Evolutionary conservation across 108 stramenopile genomes (phyloP).

Genomic region (Fragilaria crotonensis): DNA sequence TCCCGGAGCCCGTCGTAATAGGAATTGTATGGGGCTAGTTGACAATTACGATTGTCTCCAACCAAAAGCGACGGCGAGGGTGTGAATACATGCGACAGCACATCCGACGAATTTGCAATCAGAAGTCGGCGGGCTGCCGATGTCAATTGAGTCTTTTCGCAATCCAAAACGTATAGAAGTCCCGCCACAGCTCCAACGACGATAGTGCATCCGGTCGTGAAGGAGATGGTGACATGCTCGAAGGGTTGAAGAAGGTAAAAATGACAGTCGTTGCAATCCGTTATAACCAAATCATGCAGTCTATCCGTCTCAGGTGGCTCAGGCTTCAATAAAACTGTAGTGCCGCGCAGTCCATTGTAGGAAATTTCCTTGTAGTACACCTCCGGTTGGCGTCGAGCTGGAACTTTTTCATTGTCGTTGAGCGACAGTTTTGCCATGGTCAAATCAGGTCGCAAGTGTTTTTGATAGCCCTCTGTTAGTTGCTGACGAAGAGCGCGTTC

Average conservation of each 20-base stretch:
- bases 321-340: conserved; percentile 73
- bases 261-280: conserved; percentile 84
- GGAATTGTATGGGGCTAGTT: conserved; percentile 86
- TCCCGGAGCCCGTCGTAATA: conserved; percentile 84
- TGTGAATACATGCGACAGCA: conserved; percentile 58
- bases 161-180: conserved; percentile 76
- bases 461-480: not conserved
- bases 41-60: conserved; percentile 81
- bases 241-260: conserved; percentile 88
- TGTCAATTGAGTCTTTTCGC: conserved; percentile 76
- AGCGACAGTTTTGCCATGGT: conserved; percentile 47
- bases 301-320: conserved; percentile 30
- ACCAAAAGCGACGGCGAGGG: conserved; percentile 81
- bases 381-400: conserved; percentile 27
- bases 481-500: conserved; percentile 66
- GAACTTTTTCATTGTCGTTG: not conserved
- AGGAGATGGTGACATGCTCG: conserved; percentile 81
- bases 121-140: conserved; percentile 63
- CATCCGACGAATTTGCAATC: conserved; percentile 74
- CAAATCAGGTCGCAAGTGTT: conserved; percentile 49
- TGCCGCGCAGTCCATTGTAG: conserved; percentile 61
- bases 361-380: conserved; percentile 69
- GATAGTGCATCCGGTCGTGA: conserved; percentile 89
- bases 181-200: conserved; percentile 94
- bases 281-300: conserved; percentile 75